Evolutionary conservation across 2,329 filamentous ascomycete species (phyloP).

Genomic region (Chaetomiaceae sp.): DNA sequence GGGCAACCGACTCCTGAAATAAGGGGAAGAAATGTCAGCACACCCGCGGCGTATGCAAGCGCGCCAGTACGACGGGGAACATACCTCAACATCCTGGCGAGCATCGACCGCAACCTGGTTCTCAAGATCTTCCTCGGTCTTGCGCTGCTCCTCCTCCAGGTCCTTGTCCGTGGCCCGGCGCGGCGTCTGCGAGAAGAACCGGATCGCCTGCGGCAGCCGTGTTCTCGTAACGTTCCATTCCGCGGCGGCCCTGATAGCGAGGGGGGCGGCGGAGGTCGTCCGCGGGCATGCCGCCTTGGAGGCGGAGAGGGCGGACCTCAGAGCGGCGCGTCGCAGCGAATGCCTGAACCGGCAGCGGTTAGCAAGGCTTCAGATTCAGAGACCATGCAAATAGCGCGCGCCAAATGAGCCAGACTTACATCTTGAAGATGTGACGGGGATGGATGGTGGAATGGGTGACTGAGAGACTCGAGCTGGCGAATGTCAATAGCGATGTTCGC

Average conservation of each 20-base stretch:
- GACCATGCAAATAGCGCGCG: too few relatives aligned
- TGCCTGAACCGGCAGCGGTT: slow-evolving; percentile 26
- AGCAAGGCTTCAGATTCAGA: not conserved
- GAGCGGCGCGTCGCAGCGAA: slow-evolving; percentile 29
- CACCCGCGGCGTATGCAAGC: too few relatives aligned
- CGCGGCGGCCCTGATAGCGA: slow-evolving; percentile 17
- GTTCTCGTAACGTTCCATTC: slow-evolving; percentile 9
- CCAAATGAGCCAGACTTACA: not conserved
- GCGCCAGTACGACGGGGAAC: not conserved
- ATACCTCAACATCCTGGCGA: slow-evolving; percentile 10
- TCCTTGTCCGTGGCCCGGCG: slow-evolving; percentile 14
- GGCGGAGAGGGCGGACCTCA: slow-evolving; percentile 29
- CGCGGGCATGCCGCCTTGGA: slow-evolving; percentile 24
- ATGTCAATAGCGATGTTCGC: too few relatives aligned
- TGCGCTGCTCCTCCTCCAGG: slow-evolving; percentile 10
- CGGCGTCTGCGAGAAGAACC: slow-evolving; percentile 30
- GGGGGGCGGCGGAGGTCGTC: slow-evolving; percentile 21
- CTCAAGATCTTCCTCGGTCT: not conserved
- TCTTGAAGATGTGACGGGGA: not conserved
- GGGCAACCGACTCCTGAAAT: slow-evolving; percentile 9
- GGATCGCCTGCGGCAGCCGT: slow-evolving; percentile 17
- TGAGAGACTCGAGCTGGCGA: not conserved
- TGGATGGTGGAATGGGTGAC: not conserved
- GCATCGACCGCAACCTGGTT: slow-evolving; percentile 1
- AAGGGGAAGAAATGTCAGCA: too few relatives aligned